Percentiles rank a stretch among this genome's conserved stretches.
These are phyloP conservation scores for Musa beccarii DNA, from an alignment of 176 grass and related monocot species.

Conservation along the genomic window DNA sequence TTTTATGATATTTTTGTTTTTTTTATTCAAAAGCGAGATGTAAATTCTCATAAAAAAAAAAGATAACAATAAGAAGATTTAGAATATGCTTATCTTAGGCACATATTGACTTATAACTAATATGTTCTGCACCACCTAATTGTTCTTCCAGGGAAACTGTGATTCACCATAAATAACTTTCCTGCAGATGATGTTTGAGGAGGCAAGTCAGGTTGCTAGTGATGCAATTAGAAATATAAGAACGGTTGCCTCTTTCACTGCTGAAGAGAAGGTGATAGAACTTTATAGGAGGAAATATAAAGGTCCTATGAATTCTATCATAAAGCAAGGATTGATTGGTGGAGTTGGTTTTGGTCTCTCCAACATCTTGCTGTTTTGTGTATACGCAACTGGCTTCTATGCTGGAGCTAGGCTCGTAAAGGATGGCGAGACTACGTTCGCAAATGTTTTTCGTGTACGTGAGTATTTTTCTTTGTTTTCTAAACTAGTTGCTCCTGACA, in stretches of 20 bases:
- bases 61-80: neutral
- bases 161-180: neutral
- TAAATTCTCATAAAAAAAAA: too few relatives aligned
- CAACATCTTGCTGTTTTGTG: conserved; percentile 5
- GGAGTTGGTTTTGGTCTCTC: conserved; percentile 15
- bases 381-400: conserved; percentile 12
- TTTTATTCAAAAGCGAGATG: too few relatives aligned
- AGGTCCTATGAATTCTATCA: neutral
- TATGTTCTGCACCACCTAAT: neutral
- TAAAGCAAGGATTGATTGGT: conserved; percentile 12
- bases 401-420: conserved; percentile 8
- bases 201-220: conserved; percentile 10
- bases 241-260: conserved; percentile 17
- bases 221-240: conserved; percentile 19
- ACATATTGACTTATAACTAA: neutral
- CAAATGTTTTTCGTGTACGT: conserved; percentile 10
- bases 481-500: too few relatives aligned
- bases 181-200: conserved; percentile 13
- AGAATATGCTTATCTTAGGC: neutral
- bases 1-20: too few relatives aligned
- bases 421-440: conserved; percentile 8
- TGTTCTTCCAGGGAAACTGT: neutral
- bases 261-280: conserved; percentile 15
- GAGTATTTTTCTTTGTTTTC: too few relatives aligned
- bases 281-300: conserved; percentile 12